Conservation (phyloP, 2,329 filamentous ascomycete species). For the Penicillium hordei region DNA sequence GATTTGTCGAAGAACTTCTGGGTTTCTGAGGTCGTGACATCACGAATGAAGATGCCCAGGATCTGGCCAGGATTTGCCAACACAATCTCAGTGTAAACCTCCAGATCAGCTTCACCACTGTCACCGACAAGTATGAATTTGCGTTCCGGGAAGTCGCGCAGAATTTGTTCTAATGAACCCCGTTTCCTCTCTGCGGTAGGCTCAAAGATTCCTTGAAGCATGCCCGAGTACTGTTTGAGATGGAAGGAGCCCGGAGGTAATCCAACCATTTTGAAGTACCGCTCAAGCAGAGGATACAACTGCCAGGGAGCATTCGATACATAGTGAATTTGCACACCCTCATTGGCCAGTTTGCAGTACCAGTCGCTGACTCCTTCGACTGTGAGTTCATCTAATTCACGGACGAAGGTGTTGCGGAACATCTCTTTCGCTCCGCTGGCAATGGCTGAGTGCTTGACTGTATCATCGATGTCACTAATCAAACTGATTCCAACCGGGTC, state of each 20-base stretch:
- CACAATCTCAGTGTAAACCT: constrained; percentile 94
- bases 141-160: constrained; percentile 84
- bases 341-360: constrained; percentile 74
- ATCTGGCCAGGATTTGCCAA: constrained; percentile 79
- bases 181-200: constrained; percentile 95
- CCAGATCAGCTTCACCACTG: constrained; percentile 92
- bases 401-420: constrained; percentile 92
- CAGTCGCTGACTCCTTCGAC: constrained; percentile 87
- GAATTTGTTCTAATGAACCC: constrained; percentile 77
- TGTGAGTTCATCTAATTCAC: constrained; percentile 76
- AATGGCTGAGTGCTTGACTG: constrained; percentile 93
- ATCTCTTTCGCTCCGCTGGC: constrained; percentile 84
- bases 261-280: constrained; percentile 76
- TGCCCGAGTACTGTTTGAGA: constrained; percentile 92
- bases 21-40: constrained; percentile 79
- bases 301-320: constrained; percentile 99
- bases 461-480: constrained; percentile 98
- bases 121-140: constrained; percentile 92
- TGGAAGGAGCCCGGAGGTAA: constrained; percentile 89
- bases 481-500: constrained; percentile 80
- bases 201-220: constrained; percentile 97
- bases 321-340: constrained; percentile 90
- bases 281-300: constrained; percentile 83
- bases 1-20: constrained; percentile 76
- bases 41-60: constrained; percentile 86